These are phyloP conservation scores for Aspergillus wentii DNA, from an alignment of 495 filamentous ascomycete species.

Conservation along the genomic window DNA sequence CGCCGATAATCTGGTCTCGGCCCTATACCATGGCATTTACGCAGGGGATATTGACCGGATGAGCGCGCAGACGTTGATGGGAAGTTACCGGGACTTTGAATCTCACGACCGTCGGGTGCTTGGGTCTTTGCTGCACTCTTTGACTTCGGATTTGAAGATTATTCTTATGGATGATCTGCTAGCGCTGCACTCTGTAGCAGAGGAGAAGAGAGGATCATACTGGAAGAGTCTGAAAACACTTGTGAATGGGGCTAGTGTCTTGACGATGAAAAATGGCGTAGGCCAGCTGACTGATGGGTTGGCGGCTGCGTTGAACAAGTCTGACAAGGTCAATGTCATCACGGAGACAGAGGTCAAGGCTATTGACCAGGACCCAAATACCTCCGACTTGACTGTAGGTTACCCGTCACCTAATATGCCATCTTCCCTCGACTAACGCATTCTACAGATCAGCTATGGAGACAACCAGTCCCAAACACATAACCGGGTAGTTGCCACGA, in stretches of 20 bases:
- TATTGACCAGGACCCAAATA: conserved; percentile 8
- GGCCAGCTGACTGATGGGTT: conserved; percentile 30
- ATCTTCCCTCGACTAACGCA: neutral
- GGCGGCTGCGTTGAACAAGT: conserved; percentile 17
- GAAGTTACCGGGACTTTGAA: conserved; percentile 50
- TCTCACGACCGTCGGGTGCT: conserved; percentile 16
- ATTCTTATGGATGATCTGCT: conserved; percentile 24
- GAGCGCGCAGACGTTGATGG: conserved; percentile 62
- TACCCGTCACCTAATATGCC: neutral
- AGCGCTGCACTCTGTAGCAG: conserved; percentile 10
- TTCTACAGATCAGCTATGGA: conserved; percentile 11
- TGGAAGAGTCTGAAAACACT: conserved; percentile 9
- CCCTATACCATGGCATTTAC: conserved; percentile 83
- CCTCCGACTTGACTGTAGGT: conserved; percentile 17
- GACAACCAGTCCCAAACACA: conserved; percentile 24
- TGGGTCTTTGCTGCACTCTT: conserved; percentile 7
- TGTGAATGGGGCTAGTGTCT: conserved; percentile 42
- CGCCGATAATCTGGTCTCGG: conserved; percentile 73
- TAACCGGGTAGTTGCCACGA: conserved; percentile 67
- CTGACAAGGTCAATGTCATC: conserved; percentile 24
- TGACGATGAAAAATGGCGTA: conserved; percentile 37
- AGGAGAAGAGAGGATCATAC: conserved; percentile 7
- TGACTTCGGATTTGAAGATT: conserved; percentile 4
- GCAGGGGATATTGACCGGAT: conserved; percentile 85
- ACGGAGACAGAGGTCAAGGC: conserved; percentile 15